Evolutionary conservation across 495 filamentous ascomycete species (phyloP).

Genomic region (Thermochaetoides thermophila): DNA sequence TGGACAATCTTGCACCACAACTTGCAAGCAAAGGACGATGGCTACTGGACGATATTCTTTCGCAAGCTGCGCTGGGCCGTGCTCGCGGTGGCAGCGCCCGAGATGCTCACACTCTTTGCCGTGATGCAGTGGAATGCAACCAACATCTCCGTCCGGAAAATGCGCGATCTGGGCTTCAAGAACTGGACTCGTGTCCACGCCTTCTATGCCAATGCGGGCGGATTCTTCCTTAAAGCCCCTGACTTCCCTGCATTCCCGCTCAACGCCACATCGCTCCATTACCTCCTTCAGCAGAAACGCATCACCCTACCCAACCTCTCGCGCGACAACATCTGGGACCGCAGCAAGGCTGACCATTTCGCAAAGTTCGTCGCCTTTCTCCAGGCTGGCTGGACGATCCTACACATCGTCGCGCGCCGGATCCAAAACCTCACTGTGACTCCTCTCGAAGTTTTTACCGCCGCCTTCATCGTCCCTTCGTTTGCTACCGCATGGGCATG

Average conservation of each 20-base stretch:
- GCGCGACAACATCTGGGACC: slow-evolving; percentile 11
- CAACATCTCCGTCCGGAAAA: slow-evolving; percentile 8
- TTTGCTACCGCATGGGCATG: slow-evolving; percentile 22
- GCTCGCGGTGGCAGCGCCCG: slow-evolving; percentile 6
- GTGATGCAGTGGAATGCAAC: slow-evolving; percentile 4
- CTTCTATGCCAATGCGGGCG: slow-evolving; percentile 10
- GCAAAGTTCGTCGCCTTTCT: slow-evolving; percentile 9
- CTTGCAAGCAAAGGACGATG: slow-evolving; percentile 7
- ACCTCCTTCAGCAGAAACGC: slow-evolving; percentile 7
- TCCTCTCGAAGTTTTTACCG: slow-evolving; percentile 14
- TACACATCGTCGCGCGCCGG: slow-evolving; percentile 5
- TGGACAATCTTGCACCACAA: slow-evolving; percentile 17
- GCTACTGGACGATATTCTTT: slow-evolving; percentile 2
- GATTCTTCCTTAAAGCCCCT: slow-evolving; percentile 13
- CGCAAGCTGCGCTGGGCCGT: slow-evolving; percentile 8
- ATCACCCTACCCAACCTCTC: slow-evolving; percentile 11
- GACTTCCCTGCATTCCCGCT: slow-evolving; percentile 10
- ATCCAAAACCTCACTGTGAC: slow-evolving; percentile 7
- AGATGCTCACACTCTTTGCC: slow-evolving; percentile 9
- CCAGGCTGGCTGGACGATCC: slow-evolving; percentile 8
- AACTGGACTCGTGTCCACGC: slow-evolving; percentile 8
- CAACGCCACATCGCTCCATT: slow-evolving; percentile 9
- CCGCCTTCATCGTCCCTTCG: slow-evolving; percentile 16
- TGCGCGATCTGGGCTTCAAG: slow-evolving; percentile 4
- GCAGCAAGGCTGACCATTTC: slow-evolving; percentile 12